These are phyloP conservation scores for Phanerochaete sordida DNA, from an alignment of 768 basidiomycete species.

Conservation along the genomic window DNA sequence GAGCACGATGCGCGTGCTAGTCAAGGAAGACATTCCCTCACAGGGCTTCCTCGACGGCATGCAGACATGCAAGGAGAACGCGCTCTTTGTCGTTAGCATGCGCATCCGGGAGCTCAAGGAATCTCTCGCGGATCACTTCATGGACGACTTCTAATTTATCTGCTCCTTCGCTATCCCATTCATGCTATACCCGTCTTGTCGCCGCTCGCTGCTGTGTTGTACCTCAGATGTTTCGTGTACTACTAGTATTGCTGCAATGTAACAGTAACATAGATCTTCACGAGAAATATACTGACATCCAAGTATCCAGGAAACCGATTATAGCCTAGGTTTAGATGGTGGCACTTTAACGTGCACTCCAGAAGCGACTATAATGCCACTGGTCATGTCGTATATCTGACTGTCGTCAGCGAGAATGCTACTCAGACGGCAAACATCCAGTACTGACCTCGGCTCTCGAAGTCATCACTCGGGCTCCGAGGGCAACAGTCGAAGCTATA, in stretches of 20 bases:
- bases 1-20: slow-evolving; percentile 42
- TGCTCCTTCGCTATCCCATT: background rate
- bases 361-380: too few relatives aligned
- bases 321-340: too few relatives aligned
- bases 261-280: background rate
- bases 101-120: slow-evolving; percentile 46
- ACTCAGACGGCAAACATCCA: too few relatives aligned
- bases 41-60: slow-evolving; percentile 40
- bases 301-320: too few relatives aligned
- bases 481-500: too few relatives aligned
- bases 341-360: too few relatives aligned
- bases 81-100: slow-evolving; percentile 37
- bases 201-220: background rate
- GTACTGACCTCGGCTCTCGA: too few relatives aligned
- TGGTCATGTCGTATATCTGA: too few relatives aligned
- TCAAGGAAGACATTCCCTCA: slow-evolving; percentile 38
- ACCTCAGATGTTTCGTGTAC: background rate
- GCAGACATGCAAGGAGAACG: slow-evolving; percentile 42
- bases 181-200: background rate
- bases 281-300: background rate
- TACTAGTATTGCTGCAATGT: background rate
- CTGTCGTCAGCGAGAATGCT: too few relatives aligned
- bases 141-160: slow-evolving; percentile 31
- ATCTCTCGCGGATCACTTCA: slow-evolving; percentile 43
- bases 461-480: too few relatives aligned